Conservation (phyloP, 768 basidiomycete genomes). For the Mycena floridula region DNA sequence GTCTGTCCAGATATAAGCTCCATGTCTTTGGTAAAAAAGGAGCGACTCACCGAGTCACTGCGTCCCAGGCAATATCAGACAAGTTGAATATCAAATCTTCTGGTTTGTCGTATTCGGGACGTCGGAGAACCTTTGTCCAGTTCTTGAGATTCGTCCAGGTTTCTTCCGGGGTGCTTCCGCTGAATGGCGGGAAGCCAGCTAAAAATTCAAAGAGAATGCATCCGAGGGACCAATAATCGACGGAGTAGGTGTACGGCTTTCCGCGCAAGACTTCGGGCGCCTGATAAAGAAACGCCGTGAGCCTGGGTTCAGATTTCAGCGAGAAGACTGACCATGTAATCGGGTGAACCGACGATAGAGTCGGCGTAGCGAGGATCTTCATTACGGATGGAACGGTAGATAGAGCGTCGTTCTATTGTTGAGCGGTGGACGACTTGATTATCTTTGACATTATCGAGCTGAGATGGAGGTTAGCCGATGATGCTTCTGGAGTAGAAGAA, state of each 20-base stretch:
- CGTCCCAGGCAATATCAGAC: slow-evolving; percentile 90
- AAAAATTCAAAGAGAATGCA: slow-evolving; percentile 98
- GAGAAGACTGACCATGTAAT: slow-evolving; percentile 76
- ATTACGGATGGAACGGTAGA: slow-evolving; percentile 88
- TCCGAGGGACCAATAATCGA: slow-evolving; percentile 98
- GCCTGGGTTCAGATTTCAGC: not conserved
- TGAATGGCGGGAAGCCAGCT: slow-evolving; percentile 97
- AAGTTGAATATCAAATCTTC: slow-evolving; percentile 98
- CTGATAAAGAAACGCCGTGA: slow-evolving; percentile 19
- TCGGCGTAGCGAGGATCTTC: slow-evolving; percentile 93
- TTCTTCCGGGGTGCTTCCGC: slow-evolving; percentile 90
- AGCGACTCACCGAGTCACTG: slow-evolving; percentile 66
- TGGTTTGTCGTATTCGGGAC: slow-evolving; percentile 92
- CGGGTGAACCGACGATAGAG: slow-evolving; percentile 95
- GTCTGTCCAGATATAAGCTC: slow-evolving; percentile 30
- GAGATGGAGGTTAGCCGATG: not conserved
- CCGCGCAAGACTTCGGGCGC: slow-evolving; percentile 90
- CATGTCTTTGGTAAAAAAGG: not conserved
- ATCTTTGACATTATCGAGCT: slow-evolving; percentile 95
- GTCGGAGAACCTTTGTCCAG: slow-evolving; percentile 87
- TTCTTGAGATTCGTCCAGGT: slow-evolving; percentile 99
- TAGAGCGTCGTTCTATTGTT: slow-evolving; percentile 89
- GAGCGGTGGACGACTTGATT: slow-evolving; percentile 84
- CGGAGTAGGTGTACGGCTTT: slow-evolving; percentile 91
- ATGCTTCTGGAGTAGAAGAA: no score